Base-by-base conservation (phyloP, 495 filamentous ascomycete species). In the Lasiosphaeria hispida region DNA sequence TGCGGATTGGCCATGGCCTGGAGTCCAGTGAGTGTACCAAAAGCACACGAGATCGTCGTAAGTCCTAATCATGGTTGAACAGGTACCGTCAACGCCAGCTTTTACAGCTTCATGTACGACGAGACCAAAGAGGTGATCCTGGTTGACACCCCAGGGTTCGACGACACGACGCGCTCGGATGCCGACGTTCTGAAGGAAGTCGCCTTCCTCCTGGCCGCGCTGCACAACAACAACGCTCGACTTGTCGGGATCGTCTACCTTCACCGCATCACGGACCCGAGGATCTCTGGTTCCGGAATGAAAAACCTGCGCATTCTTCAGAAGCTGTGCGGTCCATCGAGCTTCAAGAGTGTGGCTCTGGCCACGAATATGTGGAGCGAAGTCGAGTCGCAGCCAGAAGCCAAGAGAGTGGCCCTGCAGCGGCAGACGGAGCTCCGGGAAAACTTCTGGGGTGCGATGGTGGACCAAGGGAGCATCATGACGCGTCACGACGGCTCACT, bases 141-240 rank as follows among this genome's bases (percentile, higher is more conserved):
- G 3, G 65, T 81, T 41, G 79, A 81, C 57, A 81, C 78, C 0
- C 79, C 78, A 6, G 79, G 79, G 15, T 82, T 81, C 45, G 69
- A 81, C 58, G 79, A 82, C 61, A 78, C 76, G 4, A 63, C 60
- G n/a, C 63, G 71, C 0, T 68, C 63, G 7, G 78, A 79, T 36
- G 61, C 68, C 4, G 72, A 77, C 7, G 64, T 78, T 8, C 70
- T 81, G 4, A 57, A 56, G 5, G 62, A 73, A 8, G 73, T 78
- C 17, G 63, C 73, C 13, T 3, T 14, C 44, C 39, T 39, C 1
- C 60, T 59, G 3, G n/a, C 45, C 17, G 33, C 53, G 0, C 48
- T 57, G 11, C 30, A 52, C 35, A 38, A 18, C 1, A 11, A 34
- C 7, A n/a, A 15, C 33, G 33, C 36, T 11, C 48, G 30, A 19